A percentile compares a stretch with the other conserved stretches of the same genome.
These are phyloP conservation scores for Mycena metata DNA, from an alignment of 768 basidiomycete species.

Conservation along the genomic window DNA sequence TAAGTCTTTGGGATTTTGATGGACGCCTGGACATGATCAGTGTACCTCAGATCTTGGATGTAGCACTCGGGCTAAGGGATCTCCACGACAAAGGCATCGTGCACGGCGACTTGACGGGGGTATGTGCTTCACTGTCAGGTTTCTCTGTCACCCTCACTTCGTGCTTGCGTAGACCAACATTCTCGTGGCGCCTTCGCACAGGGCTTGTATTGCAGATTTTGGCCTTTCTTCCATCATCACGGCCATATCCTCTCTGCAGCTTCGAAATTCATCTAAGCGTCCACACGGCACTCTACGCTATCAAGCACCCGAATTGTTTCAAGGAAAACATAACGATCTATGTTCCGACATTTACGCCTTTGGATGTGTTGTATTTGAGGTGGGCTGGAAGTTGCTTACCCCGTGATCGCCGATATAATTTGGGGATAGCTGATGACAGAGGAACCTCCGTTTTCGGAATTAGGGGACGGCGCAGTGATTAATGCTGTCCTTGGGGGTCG, in stretches of 20 bases:
- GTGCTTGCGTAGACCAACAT: no score
- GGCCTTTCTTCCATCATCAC: neutral
- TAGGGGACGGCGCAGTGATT: no score
- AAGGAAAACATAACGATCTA: neutral
- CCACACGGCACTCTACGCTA: neutral
- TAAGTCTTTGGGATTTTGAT: neutral
- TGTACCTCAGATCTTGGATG: conserved; percentile 2
- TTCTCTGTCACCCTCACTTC: no score
- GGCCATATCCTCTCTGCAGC: neutral
- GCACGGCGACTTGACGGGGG: neutral
- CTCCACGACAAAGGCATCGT: neutral
- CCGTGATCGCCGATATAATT: no score
- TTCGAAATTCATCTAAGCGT: neutral
- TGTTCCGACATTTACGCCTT: neutral
- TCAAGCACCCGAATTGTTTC: neutral
- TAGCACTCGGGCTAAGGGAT: neutral
- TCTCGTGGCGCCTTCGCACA: no score
- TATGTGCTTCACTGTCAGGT: no score
- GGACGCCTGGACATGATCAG: no score
- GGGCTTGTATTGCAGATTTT: neutral
- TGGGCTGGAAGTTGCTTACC: neutral
- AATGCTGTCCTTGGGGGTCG: no score
- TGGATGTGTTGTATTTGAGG: neutral
- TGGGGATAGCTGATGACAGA: no score
- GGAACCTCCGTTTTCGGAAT: no score